Evolutionary conservation across 108 stramenopile genomes (phyloP).

Genomic region (Bacterosira constricta): DNA sequence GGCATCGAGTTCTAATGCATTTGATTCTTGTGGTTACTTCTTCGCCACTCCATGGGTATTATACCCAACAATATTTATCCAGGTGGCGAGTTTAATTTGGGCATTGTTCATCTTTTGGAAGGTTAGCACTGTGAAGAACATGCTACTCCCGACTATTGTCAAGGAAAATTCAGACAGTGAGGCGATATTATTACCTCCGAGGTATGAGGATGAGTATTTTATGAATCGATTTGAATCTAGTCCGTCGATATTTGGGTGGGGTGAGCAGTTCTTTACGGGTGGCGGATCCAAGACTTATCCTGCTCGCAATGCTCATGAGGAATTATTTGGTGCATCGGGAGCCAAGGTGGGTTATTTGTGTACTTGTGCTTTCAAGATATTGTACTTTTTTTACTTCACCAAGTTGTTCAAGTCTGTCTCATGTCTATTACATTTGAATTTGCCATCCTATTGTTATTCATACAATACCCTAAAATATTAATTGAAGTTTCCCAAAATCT

Average conservation of each 20-base stretch:
- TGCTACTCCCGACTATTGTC: slow-evolving; percentile 43
- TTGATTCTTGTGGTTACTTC: slow-evolving; percentile 40
- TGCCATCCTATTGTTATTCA: no score
- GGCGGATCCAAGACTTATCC: slow-evolving; percentile 8
- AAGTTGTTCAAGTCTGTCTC: no score
- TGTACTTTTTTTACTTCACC: neutral
- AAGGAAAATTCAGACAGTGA: slow-evolving; percentile 12
- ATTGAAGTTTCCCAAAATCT: slow-evolving; percentile 24
- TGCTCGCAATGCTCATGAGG: slow-evolving; percentile 34
- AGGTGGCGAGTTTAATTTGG: slow-evolving; percentile 26
- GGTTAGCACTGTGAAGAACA: slow-evolving; percentile 32
- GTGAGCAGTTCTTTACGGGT: slow-evolving; percentile 26
- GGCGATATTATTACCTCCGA: slow-evolving; percentile 35
- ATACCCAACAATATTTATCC: slow-evolving; percentile 16
- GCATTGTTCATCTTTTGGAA: slow-evolving; percentile 52
- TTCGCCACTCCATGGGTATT: slow-evolving; percentile 31
- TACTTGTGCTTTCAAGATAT: neutral
- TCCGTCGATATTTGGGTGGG: slow-evolving; percentile 21
- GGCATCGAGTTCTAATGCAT: slow-evolving; percentile 39
- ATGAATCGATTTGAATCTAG: slow-evolving; percentile 23
- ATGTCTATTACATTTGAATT: no score
- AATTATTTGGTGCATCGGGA: slow-evolving; percentile 46
- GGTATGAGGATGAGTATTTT: slow-evolving; percentile 28
- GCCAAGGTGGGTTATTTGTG: neutral
- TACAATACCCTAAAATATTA: no score